Conservation (phyloP, 176 grass and related monocot genomes). For the Thinopyrum elongatum region DNA sequence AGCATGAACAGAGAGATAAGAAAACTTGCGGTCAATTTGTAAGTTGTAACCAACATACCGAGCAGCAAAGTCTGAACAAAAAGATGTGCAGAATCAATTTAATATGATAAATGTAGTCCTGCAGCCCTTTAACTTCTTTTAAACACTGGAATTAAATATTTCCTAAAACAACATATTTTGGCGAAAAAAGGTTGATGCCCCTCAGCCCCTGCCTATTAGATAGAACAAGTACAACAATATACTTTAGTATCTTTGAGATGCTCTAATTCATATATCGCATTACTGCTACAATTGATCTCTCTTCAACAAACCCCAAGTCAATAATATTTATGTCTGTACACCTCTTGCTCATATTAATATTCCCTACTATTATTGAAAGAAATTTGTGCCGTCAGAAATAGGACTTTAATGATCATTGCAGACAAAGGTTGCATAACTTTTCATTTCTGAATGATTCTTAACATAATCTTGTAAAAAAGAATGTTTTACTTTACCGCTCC, state of each 20-base stretch:
- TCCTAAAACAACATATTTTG: not conserved
- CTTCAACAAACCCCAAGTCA: not conserved
- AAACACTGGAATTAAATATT: not conserved
- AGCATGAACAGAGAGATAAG: conserved; percentile 22
- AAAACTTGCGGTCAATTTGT: not conserved
- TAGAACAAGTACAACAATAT: not conserved
- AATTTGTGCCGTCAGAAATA: not conserved
- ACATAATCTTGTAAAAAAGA: conserved; percentile 12
- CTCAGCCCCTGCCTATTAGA: not conserved
- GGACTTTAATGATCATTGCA: not conserved
- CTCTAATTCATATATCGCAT: not conserved
- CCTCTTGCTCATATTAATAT: conserved; percentile 10
- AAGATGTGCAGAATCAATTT: not conserved
- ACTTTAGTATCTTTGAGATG: not conserved
- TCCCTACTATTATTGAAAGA: not conserved
- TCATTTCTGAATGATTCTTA: not conserved
- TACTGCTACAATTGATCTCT: not conserved
- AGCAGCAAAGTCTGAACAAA: not conserved
- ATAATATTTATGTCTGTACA: not conserved
- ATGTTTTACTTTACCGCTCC: conserved; percentile 56
- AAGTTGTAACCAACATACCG: not conserved
- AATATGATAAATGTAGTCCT: not conserved
- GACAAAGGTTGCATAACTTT: not conserved
- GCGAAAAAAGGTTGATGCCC: not conserved
- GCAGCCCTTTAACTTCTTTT: conserved; percentile 10